Percentiles rank a stretch among this genome's conserved stretches.
These are phyloP conservation scores for Aspergillus jensenii DNA, from an alignment of 2,329 filamentous ascomycete genomes.

Conservation along the genomic window DNA sequence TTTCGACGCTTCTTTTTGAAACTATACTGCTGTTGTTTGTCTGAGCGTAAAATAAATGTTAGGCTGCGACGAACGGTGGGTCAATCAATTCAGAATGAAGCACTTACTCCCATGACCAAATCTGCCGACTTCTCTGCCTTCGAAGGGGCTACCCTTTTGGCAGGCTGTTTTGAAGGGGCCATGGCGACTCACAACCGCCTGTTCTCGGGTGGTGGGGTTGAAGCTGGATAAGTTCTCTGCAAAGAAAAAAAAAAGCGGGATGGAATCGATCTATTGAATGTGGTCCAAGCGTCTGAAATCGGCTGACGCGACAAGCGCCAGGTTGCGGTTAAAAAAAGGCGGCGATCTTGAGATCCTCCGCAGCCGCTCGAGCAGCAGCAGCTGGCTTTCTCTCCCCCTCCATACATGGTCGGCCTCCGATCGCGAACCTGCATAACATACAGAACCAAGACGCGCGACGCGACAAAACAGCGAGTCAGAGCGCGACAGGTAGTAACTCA, in stretches of 20 bases:
- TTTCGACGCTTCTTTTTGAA: constrained; percentile 90
- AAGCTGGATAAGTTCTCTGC: not conserved
- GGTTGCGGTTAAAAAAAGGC: constrained; percentile 17
- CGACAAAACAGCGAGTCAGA: constrained; percentile 5
- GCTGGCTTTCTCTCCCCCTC: not conserved
- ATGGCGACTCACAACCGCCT: constrained; percentile 9
- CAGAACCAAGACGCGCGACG: not conserved
- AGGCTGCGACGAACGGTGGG: not conserved
- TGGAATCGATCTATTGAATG: constrained; percentile 31
- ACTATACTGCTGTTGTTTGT: constrained; percentile 92
- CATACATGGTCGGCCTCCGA: constrained; percentile 3
- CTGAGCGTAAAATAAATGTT: constrained; percentile 35
- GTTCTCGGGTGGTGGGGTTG: not conserved
- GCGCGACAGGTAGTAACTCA: constrained; percentile 6
- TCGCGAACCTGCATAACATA: constrained; percentile 9
- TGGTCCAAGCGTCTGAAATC: constrained; percentile 39
- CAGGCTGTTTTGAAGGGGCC: constrained; percentile 17
- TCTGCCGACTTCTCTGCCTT: constrained; percentile 48
- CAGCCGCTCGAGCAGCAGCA: constrained; percentile 8
- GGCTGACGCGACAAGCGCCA: constrained; percentile 29
- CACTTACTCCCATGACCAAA: constrained; percentile 54
- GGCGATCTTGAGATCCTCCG: constrained; percentile 22
- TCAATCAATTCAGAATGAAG: not conserved
- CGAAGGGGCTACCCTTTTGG: constrained; percentile 16
- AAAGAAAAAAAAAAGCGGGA: constrained; percentile 2